These are phyloP conservation scores for Aspergillus oerlinghausenensis DNA, from an alignment of 2,329 filamentous ascomycete species.

Conservation along the genomic window DNA sequence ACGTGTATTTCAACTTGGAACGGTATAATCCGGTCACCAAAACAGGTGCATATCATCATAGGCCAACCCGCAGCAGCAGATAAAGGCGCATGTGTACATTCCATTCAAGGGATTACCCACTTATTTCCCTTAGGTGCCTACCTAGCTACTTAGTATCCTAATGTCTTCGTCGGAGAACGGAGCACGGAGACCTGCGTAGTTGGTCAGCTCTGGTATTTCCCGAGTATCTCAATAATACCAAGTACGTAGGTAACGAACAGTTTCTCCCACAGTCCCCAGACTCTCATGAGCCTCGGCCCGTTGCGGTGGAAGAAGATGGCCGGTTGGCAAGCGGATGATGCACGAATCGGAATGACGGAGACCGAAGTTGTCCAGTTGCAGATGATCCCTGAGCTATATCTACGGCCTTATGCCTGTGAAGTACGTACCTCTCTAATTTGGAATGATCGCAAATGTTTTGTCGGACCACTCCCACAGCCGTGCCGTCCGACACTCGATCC, in stretches of 20 bases:
- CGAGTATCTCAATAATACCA: not conserved
- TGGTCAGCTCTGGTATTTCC: not conserved
- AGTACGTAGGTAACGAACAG: not conserved
- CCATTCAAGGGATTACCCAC: not conserved
- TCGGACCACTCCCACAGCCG: not conserved
- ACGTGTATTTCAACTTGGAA: not conserved
- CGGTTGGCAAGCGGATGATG: not conserved
- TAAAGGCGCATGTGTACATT: not conserved
- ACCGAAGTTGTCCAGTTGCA: not conserved
- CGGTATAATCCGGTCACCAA: not conserved
- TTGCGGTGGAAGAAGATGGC: not conserved
- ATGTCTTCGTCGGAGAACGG: not conserved
- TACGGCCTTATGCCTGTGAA: not conserved
- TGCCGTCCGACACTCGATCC: not conserved
- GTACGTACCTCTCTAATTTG: too few species aligned
- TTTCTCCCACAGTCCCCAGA: not conserved
- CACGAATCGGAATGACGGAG: not conserved
- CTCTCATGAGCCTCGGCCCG: not conserved
- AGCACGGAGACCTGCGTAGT: not conserved
- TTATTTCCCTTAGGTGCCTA: too few species aligned
- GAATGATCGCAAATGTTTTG: not conserved
- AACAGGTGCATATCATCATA: not conserved
- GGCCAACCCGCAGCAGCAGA: not conserved
- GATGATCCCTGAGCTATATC: not conserved
- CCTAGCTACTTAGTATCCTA: too few species aligned